Conservation (phyloP, 2,329 filamentous ascomycete species). For the Cladosporium sphaerospermum region DNA sequence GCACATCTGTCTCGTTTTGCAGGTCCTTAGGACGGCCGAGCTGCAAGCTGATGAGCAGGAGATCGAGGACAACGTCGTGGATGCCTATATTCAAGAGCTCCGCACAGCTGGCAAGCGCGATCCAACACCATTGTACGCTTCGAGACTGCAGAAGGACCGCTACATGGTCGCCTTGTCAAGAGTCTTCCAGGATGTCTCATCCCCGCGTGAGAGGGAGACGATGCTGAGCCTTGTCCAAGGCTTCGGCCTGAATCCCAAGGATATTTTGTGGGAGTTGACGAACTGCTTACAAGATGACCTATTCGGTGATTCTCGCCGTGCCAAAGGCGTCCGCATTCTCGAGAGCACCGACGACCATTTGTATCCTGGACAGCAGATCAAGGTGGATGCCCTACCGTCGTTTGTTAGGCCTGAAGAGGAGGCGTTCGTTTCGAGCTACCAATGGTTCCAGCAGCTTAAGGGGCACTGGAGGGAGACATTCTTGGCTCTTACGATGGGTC, state of each 20-base stretch:
- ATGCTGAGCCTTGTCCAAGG: constrained; percentile 70
- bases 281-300: constrained; percentile 22
- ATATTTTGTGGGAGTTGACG: constrained; percentile 67
- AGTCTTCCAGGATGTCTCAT: constrained; percentile 67
- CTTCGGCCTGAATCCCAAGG: constrained; percentile 64
- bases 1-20: constrained; percentile 59
- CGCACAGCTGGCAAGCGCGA: constrained; percentile 66
- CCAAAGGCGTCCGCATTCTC: constrained; percentile 39
- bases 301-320: constrained; percentile 7
- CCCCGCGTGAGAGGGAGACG: constrained; percentile 57
- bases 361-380: constrained; percentile 58
- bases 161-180: constrained; percentile 66
- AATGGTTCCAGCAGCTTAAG: constrained; percentile 76
- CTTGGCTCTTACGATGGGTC: constrained; percentile 61
- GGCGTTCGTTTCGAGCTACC: constrained; percentile 69
- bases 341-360: constrained; percentile 44
- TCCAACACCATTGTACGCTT: constrained; percentile 81
- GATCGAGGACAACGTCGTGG: constrained; percentile 67
- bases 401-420: constrained; percentile 56
- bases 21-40: constrained; percentile 41
- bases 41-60: constrained; percentile 39
- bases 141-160: constrained; percentile 61
- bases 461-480: constrained; percentile 68
- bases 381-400: constrained; percentile 59
- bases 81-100: constrained; percentile 75